Evolutionary conservation across 352 stramenopile genomes (phyloP).

Genomic region (Pythium dissotocum): DNA sequence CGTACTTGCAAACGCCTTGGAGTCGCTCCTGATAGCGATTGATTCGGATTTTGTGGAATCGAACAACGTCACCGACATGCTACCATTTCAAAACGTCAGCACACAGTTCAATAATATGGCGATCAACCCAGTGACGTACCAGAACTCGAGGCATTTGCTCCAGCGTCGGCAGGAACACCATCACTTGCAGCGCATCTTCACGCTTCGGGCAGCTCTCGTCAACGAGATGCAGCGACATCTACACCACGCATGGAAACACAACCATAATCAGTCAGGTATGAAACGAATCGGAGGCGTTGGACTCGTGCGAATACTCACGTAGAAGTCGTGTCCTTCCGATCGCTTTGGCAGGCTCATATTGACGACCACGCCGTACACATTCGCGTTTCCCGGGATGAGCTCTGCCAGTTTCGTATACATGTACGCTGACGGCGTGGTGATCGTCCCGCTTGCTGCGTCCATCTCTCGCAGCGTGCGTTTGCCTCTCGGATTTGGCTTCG

Average conservation of each 20-base stretch:
- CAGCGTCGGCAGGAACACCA: slow-evolving; percentile 65
- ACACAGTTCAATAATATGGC: neutral
- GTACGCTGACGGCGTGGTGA: slow-evolving; percentile 39
- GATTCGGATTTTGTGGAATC: slow-evolving; percentile 76
- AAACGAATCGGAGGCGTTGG: too few species aligned
- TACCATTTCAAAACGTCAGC: slow-evolving; percentile 14
- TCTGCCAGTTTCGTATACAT: slow-evolving; percentile 60
- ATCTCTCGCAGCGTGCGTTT: slow-evolving; percentile 54
- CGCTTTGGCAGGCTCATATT: slow-evolving; percentile 75
- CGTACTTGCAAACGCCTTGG: slow-evolving; percentile 61
- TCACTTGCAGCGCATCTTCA: slow-evolving; percentile 56
- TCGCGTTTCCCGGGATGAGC: slow-evolving; percentile 55
- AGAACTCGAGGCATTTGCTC: slow-evolving; percentile 62
- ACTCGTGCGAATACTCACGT: slow-evolving; percentile 38
- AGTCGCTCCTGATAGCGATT: slow-evolving; percentile 58
- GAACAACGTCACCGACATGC: slow-evolving; percentile 75
- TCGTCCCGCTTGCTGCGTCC: neutral
- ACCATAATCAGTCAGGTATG: neutral
- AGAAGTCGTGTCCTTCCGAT: slow-evolving; percentile 57
- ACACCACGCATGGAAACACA: neutral
- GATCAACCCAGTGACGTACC: slow-evolving; percentile 28
- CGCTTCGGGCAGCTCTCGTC: slow-evolving; percentile 63
- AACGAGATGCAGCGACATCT: slow-evolving; percentile 75
- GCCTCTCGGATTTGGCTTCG: slow-evolving; percentile 34
- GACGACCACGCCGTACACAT: slow-evolving; percentile 70